Evolutionary conservation across 768 basidiomycete species (phyloP), one percentile per base, ranked within the genome.

Genomic region (Boletus bicolor): DNA sequence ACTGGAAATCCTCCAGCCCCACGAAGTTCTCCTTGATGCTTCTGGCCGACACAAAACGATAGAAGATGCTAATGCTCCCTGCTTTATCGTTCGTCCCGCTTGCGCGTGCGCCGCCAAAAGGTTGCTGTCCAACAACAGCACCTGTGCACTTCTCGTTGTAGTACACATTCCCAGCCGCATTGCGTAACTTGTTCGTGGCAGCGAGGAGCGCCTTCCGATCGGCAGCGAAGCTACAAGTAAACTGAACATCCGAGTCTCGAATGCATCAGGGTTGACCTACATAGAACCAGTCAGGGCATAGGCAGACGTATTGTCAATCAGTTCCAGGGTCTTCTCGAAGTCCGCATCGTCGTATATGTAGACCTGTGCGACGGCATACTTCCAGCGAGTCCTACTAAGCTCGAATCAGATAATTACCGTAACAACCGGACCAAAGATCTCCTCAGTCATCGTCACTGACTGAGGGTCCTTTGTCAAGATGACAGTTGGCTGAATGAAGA

Each of bases 71-170:
- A 58, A 91, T 83, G 59, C 90, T 92, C 24, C 90, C 97, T 1
- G 95, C 93, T 76, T 98, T 99, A 73, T 98, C 97, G 77, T 98
- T 98, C 59, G 96, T 99, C 30, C 97, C 96, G 67, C 89, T 92
- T 34, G 81, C 90, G 37, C 95, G 84, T 2, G 85, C 91, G 32
- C 97, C 97, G 46, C 97, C 97, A 68, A 99, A 99, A 11, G 97
- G 96, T 73, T 99, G 95, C 71, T 98, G 95, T 9, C 94, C 96
- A 36, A 98, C 93, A 47, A 92, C 91, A n/a, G 93, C 94, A 34
- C 93, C 93, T 2, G 96, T 99, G 74, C 93, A 98, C 73, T 96
- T 95, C 64, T 98, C 95, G 72, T 98, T 98, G 76, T 94, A 93
- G 77, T 99, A 99, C 53, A 96, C 85, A 72, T 98, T 99, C 3